Percentiles rank a stretch among this genome's conserved stretches.
Evolutionary conservation across 306 rosid genomes (phyloP).

Genomic region (Geum urbanum): DNA sequence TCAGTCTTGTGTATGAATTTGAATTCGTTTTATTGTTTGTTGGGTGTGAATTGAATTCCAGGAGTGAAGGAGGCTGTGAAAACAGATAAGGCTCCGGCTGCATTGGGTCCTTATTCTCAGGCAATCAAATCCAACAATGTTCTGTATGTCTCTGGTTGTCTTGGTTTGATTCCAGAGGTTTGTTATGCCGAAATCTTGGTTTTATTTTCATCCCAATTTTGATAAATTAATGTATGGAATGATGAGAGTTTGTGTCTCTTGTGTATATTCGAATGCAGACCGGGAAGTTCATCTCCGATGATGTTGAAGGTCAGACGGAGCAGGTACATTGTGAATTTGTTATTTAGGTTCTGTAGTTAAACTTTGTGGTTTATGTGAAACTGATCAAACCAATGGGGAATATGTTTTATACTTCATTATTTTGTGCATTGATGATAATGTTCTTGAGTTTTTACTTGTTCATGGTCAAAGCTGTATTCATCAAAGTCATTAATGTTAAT

Average conservation of each 20-base stretch:
- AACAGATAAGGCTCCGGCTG: slow-evolving; percentile 90
- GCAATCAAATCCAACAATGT: slow-evolving; percentile 82
- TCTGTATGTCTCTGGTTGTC: slow-evolving; percentile 80
- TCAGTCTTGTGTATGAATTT: neutral
- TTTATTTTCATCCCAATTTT: neutral
- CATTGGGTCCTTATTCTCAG: slow-evolving; percentile 95
- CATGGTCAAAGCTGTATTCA: neutral
- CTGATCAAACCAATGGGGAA: neutral
- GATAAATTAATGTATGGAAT: neutral
- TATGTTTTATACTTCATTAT: neutral
- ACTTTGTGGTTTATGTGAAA: neutral
- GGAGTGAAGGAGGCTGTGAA: slow-evolving; percentile 77
- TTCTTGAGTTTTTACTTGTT: neutral
- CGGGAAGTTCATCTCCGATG: slow-evolving; percentile 72
- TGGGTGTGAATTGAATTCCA: slow-evolving; percentile 4
- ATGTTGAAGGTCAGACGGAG: slow-evolving; percentile 87
- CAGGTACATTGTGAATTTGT: slow-evolving; percentile 48
- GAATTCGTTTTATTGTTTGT: slow-evolving; percentile 1
- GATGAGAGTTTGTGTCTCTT: neutral
- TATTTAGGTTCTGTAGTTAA: neutral
- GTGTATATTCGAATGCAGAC: slow-evolving; percentile 46
- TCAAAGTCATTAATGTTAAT: neutral
- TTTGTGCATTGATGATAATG: neutral
- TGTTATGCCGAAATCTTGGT: neutral
- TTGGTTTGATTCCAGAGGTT: slow-evolving; percentile 93